phyloP scores from a whole-genome alignment of 768 basidiomycete genomes.

The Amanita rimosa region DNA sequence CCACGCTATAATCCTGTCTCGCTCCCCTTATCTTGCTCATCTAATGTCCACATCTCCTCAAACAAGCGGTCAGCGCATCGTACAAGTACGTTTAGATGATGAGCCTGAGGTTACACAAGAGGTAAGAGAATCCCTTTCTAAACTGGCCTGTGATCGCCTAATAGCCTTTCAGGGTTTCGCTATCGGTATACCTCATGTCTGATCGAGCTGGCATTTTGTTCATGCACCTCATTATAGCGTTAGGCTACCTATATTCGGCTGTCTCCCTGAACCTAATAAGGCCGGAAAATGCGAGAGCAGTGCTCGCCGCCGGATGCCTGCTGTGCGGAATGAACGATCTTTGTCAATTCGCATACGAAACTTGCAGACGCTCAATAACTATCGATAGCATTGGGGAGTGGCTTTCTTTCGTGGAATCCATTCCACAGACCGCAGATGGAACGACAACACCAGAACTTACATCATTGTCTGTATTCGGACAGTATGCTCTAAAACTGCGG shows the following conservation, averaged over 20 bases:
- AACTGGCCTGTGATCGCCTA: constrained; percentile 6
- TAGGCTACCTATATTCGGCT: constrained; percentile 74
- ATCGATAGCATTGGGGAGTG: constrained; percentile 66
- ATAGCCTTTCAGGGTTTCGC: constrained; percentile 47
- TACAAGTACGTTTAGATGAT: constrained; percentile 66
- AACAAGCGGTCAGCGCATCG: constrained; percentile 48
- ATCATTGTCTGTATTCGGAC: constrained; percentile 56
- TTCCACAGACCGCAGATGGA: constrained; percentile 40
- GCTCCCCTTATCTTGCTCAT: constrained; percentile 81
- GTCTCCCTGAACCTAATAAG: constrained; percentile 57
- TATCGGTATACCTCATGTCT: constrained; percentile 41
- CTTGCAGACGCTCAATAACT: constrained; percentile 66
- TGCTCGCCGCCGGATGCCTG: constrained; percentile 76
- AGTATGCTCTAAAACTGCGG: constrained; percentile 63
- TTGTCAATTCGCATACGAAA: constrained; percentile 66
- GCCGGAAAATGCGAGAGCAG: constrained; percentile 72
- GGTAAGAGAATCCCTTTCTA: constrained; percentile 30
- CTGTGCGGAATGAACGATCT: constrained; percentile 85
- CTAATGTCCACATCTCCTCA: constrained; percentile 77
- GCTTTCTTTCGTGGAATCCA: constrained; percentile 64
- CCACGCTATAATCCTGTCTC: constrained; percentile 78
- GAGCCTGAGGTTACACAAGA: constrained; percentile 80
- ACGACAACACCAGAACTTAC: constrained; percentile 36
- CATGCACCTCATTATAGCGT: constrained; percentile 29
- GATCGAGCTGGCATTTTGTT: background rate